A percentile compares a stretch with the other conserved stretches of the same genome.
Evolutionary conservation across 768 basidiomycete species (phyloP).

Genomic region (Rhodotorula kratochvilovae): DNA sequence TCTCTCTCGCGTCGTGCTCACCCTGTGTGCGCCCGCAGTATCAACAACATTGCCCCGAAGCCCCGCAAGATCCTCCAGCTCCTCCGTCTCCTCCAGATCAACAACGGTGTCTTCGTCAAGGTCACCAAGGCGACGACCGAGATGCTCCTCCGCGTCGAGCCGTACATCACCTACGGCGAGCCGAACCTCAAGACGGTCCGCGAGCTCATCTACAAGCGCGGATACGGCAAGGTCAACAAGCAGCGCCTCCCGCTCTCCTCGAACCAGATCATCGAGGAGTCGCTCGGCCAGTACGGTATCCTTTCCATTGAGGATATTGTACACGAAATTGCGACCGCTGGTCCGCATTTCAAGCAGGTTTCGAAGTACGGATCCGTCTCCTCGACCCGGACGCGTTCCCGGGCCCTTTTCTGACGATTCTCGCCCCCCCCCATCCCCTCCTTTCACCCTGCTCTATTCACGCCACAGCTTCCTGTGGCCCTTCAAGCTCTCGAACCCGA

Average conservation of each 20-base stretch:
- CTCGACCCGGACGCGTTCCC: no score
- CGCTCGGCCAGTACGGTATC: constrained; percentile 89
- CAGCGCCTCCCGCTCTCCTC: constrained; percentile 92
- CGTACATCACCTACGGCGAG: constrained; percentile 96
- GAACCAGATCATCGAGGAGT: constrained; percentile 85
- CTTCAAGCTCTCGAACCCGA: constrained; percentile 99
- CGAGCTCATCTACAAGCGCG: constrained; percentile 98
- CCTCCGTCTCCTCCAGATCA: constrained; percentile 97
- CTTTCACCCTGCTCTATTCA: no score
- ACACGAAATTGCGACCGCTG: constrained; percentile 89
- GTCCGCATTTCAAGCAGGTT: constrained; percentile 99
- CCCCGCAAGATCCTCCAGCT: constrained; percentile 98
- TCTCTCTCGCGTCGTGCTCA: not conserved
- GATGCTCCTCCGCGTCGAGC: constrained; percentile 96
- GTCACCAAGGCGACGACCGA: constrained; percentile 93
- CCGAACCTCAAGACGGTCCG: constrained; percentile 95
- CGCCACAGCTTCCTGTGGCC: constrained; percentile 99
- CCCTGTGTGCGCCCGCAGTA: constrained; percentile 55
- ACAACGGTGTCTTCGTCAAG: constrained; percentile 98
- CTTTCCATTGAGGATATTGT: constrained; percentile 95
- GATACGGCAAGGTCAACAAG: constrained; percentile 96
- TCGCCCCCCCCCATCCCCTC: no score
- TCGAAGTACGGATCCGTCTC: no score
- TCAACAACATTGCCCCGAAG: constrained; percentile 99
- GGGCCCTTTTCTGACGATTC: no score